These are phyloP conservation scores for Lichtheimia hyalospora DNA, from an alignment of 371 early-diverging fungal species.

Conservation along the genomic window DNA sequence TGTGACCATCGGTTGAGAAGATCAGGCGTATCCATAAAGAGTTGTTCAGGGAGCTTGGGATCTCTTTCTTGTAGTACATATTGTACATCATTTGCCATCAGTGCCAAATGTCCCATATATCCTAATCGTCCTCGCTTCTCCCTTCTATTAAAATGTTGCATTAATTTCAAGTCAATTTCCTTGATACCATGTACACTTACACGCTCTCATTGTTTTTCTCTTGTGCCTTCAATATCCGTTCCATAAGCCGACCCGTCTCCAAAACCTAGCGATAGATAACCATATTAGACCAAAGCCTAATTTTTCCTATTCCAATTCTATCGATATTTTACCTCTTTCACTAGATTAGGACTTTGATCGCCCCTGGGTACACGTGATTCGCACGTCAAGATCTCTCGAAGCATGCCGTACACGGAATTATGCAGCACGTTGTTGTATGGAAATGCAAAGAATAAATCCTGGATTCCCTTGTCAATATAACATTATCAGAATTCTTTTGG, in stretches of 20 bases:
- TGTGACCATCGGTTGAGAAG: slow-evolving; percentile 2
- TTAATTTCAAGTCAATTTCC: not conserved
- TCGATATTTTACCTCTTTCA: slow-evolving; percentile 4
- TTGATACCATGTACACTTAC: not conserved
- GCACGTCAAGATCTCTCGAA: slow-evolving; percentile 12
- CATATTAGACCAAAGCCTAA: not conserved
- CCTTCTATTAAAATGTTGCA: not conserved
- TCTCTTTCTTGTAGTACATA: slow-evolving; percentile 1
- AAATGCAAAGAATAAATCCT: slow-evolving; percentile 27
- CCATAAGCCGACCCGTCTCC: slow-evolving; percentile 6
- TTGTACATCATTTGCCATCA: slow-evolving; percentile 16
- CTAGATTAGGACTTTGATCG: not conserved
- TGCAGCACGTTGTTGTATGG: slow-evolving; percentile 22
- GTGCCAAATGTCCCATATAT: slow-evolving; percentile 21
- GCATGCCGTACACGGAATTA: slow-evolving; percentile 11
- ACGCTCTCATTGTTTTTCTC: slow-evolving; percentile 4
- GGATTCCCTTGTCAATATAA: not conserved
- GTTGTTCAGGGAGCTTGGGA: not conserved
- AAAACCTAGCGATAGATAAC: not conserved
- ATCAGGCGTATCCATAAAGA: not conserved
- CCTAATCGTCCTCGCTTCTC: slow-evolving; percentile 1
- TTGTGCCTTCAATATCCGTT: slow-evolving; percentile 11
- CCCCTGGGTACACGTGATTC: not conserved
- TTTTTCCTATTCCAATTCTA: not conserved
- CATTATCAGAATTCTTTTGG: too few species aligned